A percentile compares a stretch with the other conserved stretches of the same genome.
Conservation (phyloP, 2,329 filamentous ascomycete species). For the Phaeosphaeria sp. region DNA sequence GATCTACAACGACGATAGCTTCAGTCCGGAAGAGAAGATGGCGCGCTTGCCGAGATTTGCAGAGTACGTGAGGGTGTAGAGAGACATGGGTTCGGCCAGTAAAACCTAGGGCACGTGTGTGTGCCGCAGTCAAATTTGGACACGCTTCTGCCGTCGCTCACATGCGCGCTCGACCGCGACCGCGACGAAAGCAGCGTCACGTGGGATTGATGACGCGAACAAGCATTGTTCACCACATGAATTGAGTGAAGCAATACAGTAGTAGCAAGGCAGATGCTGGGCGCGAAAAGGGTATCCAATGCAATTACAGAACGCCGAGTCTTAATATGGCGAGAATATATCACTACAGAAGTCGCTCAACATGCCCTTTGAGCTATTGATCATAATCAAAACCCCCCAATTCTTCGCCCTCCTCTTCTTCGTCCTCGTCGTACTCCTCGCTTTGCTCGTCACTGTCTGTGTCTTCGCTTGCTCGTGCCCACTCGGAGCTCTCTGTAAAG, state of each 20-base stretch:
- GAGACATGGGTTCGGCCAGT: background rate
- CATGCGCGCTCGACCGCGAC: background rate
- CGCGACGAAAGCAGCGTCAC: background rate
- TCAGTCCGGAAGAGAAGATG: constrained; percentile 91
- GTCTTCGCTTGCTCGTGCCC: constrained; percentile 42
- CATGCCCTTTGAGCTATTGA: constrained; percentile 8
- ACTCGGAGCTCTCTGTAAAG: constrained; percentile 44
- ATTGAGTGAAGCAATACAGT: background rate
- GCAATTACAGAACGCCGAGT: background rate
- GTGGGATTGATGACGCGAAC: background rate
- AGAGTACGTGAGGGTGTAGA: constrained; percentile 30
- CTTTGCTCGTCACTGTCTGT: constrained; percentile 30
- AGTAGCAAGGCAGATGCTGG: background rate
- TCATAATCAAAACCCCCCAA: constrained; percentile 26
- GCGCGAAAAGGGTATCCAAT: constrained; percentile 2
- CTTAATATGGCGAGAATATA: background rate
- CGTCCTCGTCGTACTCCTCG: constrained; percentile 48
- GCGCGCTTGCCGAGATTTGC: constrained; percentile 78
- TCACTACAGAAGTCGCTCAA: background rate
- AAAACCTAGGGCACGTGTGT: background rate
- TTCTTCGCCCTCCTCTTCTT: constrained; percentile 45
- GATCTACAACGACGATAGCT: constrained; percentile 80
- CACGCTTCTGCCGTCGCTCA: no score
- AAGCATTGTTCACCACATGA: background rate
- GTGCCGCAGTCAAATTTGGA: background rate